Base-by-base conservation (phyloP, 768 basidiomycete species). In the Serendipita sp. region DNA sequence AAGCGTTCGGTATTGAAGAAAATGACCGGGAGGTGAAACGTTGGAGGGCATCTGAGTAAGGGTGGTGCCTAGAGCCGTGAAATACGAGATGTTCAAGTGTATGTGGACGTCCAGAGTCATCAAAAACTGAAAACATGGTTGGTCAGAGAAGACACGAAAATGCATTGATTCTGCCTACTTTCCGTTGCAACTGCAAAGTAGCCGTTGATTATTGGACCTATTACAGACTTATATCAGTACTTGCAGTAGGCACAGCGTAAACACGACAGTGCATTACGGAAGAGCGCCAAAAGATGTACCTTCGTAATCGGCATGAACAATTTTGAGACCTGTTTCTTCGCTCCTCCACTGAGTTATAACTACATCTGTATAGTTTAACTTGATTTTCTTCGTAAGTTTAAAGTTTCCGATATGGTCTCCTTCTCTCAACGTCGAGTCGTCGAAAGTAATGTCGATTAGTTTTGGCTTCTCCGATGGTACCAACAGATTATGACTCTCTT, bases 71-170 rank as follows among this genome's bases (percentile, higher is more conserved):
- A 0, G 93, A 96, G 3, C 96, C 96, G 80, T 97, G 88, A 72
- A 98, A 98, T 36, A 97, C 83, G 67, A 95, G 75, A 73, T 97
- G 94, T 75, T 97, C 95, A 44, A 98, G 77, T 0, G 95, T 97
- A 74, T 97, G 95, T 2, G 95, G 95, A 70, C 94, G 89, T 64
- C 95, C 95, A 60, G 84, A 87, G 72, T 96, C 94, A 75, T 95
- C 80, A 75, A 96, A 95, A 72, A 94, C 92, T 94, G 65, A 28
- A 41, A 52, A 28, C 4, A 45, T 38, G 51, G 64, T 48, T 51
- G 16, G 56, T 65, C 52, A 64, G 54, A 36, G 51, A 13, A 28
- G 23, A 23, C 23, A 23, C 23, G 23, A 23, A 23, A 23, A 47
- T 23, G 23, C 23, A 23, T 0, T 23, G 23, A 23, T 23, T 60